Conservation (phyloP, 176 grass and related monocot species). For the Triticum aestivum region IWGSC_CS_RefSeq_v2.1 NC_057804.1:375435095-375435594, state of each 20-base stretch:
- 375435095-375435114: not conserved
- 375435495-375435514: not conserved
- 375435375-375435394: not conserved
- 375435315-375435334: conserved; percentile 73
- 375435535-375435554: not conserved
- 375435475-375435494: not conserved
- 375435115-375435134: too few species aligned
- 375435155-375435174: too few species aligned
- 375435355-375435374: not conserved
- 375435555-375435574: not conserved
- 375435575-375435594: not conserved
- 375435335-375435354: not conserved
- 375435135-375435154: too few species aligned
- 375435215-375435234: not conserved
- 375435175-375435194: too few species aligned
- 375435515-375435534: not conserved
- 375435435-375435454: conserved; percentile 31
- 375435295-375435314: conserved; percentile 85
- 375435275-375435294: conserved; percentile 59
- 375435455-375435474: conserved; percentile 10
- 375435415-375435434: conserved; percentile 37
- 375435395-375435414: conserved; percentile 20
- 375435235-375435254: conserved; percentile 43
- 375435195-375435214: not conserved
- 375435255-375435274: conserved; percentile 58